Percentiles rank a stretch among this genome's conserved stretches.
These are phyloP conservation scores for Galerina sulciceps DNA, from an alignment of 768 basidiomycete genomes.

Conservation along the genomic window DNA sequence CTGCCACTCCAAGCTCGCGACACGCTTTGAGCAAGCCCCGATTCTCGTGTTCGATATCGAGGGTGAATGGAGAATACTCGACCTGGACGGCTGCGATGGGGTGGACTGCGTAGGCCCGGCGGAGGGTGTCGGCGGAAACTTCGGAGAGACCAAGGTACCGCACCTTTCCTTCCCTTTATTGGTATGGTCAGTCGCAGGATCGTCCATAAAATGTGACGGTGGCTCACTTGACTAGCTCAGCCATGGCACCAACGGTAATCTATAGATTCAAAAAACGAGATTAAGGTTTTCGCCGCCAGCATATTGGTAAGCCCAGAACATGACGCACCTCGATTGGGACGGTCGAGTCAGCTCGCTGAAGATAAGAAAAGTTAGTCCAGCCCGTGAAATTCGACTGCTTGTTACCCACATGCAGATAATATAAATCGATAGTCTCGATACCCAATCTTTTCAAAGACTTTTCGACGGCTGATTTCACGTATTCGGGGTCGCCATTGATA, in stretches of 20 bases:
- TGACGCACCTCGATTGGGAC: slow-evolving; percentile 50
- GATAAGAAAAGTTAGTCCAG: background rate
- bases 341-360: slow-evolving; percentile 37
- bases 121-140: slow-evolving; percentile 46
- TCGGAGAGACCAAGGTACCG: slow-evolving; percentile 60
- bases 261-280: slow-evolving; percentile 7
- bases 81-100: slow-evolving; percentile 54
- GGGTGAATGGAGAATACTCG: slow-evolving; percentile 55
- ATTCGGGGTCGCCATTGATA: slow-evolving; percentile 31
- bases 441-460: slow-evolving; percentile 45
- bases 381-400: no score
- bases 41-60: slow-evolving; percentile 50
- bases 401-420: slow-evolving; percentile 43
- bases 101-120: slow-evolving; percentile 54
- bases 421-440: slow-evolving; percentile 47
- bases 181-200: background rate
- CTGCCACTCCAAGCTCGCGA: slow-evolving; percentile 50
- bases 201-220: background rate
- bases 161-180: slow-evolving; percentile 43
- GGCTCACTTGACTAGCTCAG: slow-evolving; percentile 51
- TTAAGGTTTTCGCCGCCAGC: no score
- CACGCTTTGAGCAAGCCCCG: slow-evolving; percentile 45
- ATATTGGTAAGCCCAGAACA: background rate
- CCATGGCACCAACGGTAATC: slow-evolving; percentile 51
- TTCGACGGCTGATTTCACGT: slow-evolving; percentile 40